Conservation (phyloP, 2,329 filamentous ascomycete species). For the Cytospora leucostoma region DNA sequence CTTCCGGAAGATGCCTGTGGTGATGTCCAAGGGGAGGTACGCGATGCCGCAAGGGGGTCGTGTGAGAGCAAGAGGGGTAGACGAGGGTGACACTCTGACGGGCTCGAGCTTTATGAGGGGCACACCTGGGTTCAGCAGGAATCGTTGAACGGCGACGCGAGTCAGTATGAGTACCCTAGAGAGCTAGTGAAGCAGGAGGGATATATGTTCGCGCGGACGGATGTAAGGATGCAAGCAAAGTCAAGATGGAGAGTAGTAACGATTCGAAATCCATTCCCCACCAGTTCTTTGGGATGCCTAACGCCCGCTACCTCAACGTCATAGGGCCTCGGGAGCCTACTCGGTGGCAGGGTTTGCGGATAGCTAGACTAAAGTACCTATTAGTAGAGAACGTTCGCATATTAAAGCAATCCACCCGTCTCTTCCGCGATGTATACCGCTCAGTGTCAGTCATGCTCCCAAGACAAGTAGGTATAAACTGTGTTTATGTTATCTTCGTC, state of each 20-base stretch:
- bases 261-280: neutral
- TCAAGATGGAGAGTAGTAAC: neutral
- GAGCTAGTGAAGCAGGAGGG: neutral
- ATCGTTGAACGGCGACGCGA: neutral
- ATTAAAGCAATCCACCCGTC: neutral
- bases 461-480: neutral
- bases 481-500: neutral
- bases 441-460: neutral
- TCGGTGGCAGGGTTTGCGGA: neutral
- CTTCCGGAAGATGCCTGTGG: neutral
- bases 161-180: neutral
- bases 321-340: neutral
- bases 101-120: neutral
- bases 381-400: neutral
- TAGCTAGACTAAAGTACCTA: neutral
- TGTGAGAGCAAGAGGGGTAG: conserved; percentile 7
- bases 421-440: neutral
- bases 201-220: neutral
- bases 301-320: neutral
- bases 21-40: neutral
- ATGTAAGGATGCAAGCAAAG: neutral
- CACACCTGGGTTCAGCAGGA: no score
- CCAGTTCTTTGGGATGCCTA: neutral
- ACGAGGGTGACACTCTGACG: neutral
- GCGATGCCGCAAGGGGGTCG: neutral